A percentile compares a stretch with the other conserved stretches of the same genome.
These are phyloP conservation scores for Carex scoparia DNA, from an alignment of 176 grass and related monocot genomes.

Conservation along the genomic window DNA sequence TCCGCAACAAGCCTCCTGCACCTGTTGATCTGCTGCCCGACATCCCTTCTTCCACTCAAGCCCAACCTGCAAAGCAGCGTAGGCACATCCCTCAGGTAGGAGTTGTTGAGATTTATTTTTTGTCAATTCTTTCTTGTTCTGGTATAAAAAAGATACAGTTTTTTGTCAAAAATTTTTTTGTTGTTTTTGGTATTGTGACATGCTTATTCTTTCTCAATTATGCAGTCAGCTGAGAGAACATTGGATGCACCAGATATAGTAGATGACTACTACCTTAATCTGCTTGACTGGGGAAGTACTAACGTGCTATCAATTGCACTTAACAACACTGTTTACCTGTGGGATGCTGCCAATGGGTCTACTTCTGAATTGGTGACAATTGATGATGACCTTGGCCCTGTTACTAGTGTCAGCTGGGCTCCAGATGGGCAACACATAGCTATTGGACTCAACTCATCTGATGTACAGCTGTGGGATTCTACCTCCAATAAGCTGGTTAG, in stretches of 20 bases:
- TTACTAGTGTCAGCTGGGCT: conserved; percentile 57
- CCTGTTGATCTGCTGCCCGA: conserved; percentile 19
- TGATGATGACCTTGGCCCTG: conserved; percentile 40
- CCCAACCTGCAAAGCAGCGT: conserved; percentile 23
- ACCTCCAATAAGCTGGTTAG: conserved; percentile 40
- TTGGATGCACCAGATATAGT: conserved; percentile 44
- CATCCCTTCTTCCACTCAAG: conserved; percentile 6
- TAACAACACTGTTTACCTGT: conserved; percentile 49
- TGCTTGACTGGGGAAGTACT: conserved; percentile 52
- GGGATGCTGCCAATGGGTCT: conserved; percentile 39
- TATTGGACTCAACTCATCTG: conserved; percentile 47
- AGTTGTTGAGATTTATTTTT: background rate
- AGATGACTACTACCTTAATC: conserved; percentile 59
- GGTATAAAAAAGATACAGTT: background rate
- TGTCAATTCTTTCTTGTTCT: background rate
- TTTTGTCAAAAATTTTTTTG: background rate
- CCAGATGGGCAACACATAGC: conserved; percentile 45
- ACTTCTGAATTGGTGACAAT: conserved; percentile 43
- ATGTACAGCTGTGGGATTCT: conserved; percentile 51
- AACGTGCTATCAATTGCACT: conserved; percentile 54
- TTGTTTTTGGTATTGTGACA: background rate
- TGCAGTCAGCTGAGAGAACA: conserved; percentile 43
- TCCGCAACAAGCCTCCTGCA: conserved; percentile 43
- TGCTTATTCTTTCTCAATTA: conserved; percentile 17
- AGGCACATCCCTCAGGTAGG: conserved; percentile 42